These are phyloP conservation scores for Peronospora belbahrii DNA, from an alignment of 352 stramenopile species.

Conservation along the genomic window DNA sequence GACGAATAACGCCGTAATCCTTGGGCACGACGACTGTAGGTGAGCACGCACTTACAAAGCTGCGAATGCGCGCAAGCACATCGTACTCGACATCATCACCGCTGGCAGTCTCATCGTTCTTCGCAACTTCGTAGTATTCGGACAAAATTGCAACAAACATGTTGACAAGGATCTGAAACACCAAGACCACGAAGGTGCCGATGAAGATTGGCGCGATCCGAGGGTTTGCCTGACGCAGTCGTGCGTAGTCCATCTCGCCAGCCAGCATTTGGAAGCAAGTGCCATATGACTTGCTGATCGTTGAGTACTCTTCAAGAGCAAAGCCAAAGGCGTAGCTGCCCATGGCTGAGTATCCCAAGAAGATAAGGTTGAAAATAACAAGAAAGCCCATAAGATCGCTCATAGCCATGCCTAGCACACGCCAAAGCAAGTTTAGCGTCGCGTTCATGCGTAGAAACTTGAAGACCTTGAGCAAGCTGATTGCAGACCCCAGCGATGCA, in stretches of 20 bases:
- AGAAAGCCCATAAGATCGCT: conserved; percentile 83
- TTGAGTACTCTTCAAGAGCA: conserved; percentile 76
- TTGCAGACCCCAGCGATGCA: conserved; percentile 58
- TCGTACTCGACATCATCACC: conserved; percentile 81
- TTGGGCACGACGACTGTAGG: conserved; percentile 68
- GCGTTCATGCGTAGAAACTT: conserved; percentile 88
- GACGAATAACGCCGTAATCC: conserved; percentile 66
- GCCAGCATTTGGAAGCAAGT: conserved; percentile 87
- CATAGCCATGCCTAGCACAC: conserved; percentile 74
- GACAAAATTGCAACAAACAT: conserved; percentile 88
- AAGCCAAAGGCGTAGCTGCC: conserved; percentile 80
- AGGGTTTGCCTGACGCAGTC: conserved; percentile 72
- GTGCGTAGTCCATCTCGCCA: conserved; percentile 73
- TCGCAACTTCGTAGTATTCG: conserved; percentile 81
- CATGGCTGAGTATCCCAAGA: conserved; percentile 81
- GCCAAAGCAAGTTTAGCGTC: conserved; percentile 81
- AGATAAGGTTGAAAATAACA: conserved; percentile 86
- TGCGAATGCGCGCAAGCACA: conserved; percentile 69
- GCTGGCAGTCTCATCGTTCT: conserved; percentile 60
- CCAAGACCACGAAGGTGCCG: conserved; percentile 76
- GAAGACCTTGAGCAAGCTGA: conserved; percentile 84
- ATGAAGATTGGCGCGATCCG: conserved; percentile 75
- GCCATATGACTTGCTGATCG: conserved; percentile 69
- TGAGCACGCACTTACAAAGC: conserved; percentile 65
- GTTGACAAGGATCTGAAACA: conserved; percentile 85